These are phyloP conservation scores for Irpex sp. DNA, from an alignment of 1,284 basidiomycete genomes.

Conservation along the genomic window DNA sequence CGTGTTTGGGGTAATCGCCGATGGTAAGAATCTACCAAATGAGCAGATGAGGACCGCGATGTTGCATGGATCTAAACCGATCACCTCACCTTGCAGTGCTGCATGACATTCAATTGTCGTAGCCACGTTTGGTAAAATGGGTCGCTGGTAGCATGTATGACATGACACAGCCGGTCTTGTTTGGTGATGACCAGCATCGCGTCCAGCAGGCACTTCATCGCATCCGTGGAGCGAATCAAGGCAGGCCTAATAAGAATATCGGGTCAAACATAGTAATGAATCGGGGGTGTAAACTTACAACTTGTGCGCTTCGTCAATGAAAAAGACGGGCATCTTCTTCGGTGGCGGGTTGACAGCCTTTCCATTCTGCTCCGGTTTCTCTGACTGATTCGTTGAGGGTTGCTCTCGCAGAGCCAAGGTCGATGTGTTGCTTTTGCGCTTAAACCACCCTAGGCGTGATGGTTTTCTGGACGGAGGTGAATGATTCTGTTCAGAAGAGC, in stretches of 20 bases:
- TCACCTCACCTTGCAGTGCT: slow-evolving; percentile 65
- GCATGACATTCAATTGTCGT: slow-evolving; percentile 70
- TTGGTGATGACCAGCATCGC: slow-evolving; percentile 83
- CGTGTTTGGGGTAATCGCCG: slow-evolving; percentile 70
- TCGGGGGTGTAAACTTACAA: slow-evolving; percentile 41
- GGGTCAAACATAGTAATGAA: neutral
- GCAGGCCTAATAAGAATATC: slow-evolving; percentile 44
- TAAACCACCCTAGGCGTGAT: slow-evolving; percentile 9
- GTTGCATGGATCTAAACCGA: neutral
- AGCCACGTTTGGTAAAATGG: slow-evolving; percentile 83
- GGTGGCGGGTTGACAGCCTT: slow-evolving; percentile 32
- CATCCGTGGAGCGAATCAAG: slow-evolving; percentile 68
- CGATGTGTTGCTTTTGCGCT: slow-evolving; percentile 7
- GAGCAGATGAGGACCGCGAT: neutral
- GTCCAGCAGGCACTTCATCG: slow-evolving; percentile 80
- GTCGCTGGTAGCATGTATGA: slow-evolving; percentile 81
- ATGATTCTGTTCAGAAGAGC: slow-evolving; percentile 1
- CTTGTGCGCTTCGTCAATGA: slow-evolving; percentile 82
- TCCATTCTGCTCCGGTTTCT: slow-evolving; percentile 24
- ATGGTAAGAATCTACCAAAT: slow-evolving; percentile 65
- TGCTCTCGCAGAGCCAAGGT: slow-evolving; percentile 3
- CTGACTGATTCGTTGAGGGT: slow-evolving; percentile 13
- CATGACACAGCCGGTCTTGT: slow-evolving; percentile 78
- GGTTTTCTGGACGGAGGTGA: neutral
- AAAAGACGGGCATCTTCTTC: slow-evolving; percentile 78